Percentiles rank a stretch among this genome's conserved stretches.
Conservation (phyloP, 345 rosid genomes). For the Luvunga scandens region DNA sequence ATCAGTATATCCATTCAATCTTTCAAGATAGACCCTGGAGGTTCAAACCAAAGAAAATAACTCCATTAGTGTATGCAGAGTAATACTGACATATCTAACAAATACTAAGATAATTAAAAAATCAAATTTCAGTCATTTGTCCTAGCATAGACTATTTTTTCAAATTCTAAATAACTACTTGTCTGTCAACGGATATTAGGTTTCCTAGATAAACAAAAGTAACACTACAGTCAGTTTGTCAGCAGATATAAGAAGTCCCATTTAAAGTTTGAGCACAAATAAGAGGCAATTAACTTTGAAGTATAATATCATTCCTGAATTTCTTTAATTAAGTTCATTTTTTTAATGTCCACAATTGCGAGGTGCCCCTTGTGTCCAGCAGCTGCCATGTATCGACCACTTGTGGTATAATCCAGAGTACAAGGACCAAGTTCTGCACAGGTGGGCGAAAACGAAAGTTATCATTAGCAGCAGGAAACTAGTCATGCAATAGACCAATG, state of each 20-base stretch:
- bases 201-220: background rate
- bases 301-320: no score
- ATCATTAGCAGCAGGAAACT: background rate
- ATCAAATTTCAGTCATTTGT: background rate
- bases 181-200: no score
- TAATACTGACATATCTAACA: background rate
- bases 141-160: background rate
- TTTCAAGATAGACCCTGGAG: background rate
- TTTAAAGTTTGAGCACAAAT: background rate
- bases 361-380: slow-evolving; percentile 96
- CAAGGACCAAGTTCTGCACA: slow-evolving; percentile 89
- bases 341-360: no score
- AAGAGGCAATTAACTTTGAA: no score
- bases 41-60: background rate
- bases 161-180: background rate
- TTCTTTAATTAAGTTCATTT: no score
- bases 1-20: background rate
- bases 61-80: background rate
- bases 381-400: slow-evolving; percentile 87
- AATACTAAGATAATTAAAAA: background rate
- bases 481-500: background rate
- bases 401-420: slow-evolving; percentile 74
- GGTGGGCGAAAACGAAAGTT: background rate
- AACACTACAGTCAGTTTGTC: background rate
- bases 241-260: background rate